Evolutionary conservation across 2,329 filamentous ascomycete genomes (phyloP).

Genomic region (Neoascochyta sp.): DNA sequence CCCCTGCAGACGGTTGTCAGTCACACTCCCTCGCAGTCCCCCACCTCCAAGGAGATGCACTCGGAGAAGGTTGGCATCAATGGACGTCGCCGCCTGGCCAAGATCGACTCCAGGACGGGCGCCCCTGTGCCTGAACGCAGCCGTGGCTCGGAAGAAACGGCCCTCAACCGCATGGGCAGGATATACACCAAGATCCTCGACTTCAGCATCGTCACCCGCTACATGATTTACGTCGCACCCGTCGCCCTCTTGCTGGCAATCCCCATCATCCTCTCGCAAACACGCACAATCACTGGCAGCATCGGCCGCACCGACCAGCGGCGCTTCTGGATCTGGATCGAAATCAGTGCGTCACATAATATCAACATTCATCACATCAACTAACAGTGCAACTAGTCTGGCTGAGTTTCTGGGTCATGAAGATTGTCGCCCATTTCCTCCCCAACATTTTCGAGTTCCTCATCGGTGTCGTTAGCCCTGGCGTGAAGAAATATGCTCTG

Average conservation of each 20-base stretch:
- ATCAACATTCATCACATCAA: background rate
- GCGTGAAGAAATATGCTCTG: constrained; percentile 61
- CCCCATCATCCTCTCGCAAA: constrained; percentile 61
- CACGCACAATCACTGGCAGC: constrained; percentile 32
- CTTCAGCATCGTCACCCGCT: constrained; percentile 61
- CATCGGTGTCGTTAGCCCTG: constrained; percentile 61
- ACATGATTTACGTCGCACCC: constrained; percentile 60
- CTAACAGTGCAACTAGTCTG: constrained; percentile 44
- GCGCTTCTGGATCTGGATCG: constrained; percentile 64
- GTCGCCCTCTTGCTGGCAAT: constrained; percentile 57
- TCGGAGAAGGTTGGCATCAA: constrained; percentile 41
- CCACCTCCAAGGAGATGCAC: constrained; percentile 28
- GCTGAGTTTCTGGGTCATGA: constrained; percentile 61
- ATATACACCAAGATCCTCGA: constrained; percentile 60
- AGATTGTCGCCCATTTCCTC: constrained; percentile 56
- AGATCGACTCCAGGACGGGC: constrained; percentile 29
- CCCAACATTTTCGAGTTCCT: constrained; percentile 59
- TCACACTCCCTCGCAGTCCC: constrained; percentile 40
- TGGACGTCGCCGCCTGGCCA: constrained; percentile 28
- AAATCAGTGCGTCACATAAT: constrained; percentile 46
- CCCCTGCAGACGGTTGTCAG: constrained; percentile 56
- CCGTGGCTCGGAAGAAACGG: constrained; percentile 50
- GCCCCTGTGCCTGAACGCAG: constrained; percentile 28
- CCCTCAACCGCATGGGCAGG: constrained; percentile 55
- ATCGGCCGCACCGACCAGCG: constrained; percentile 56